Evolutionary conservation across 352 stramenopile species (phyloP).

Genomic region (Pythium guiyangense): DNA sequence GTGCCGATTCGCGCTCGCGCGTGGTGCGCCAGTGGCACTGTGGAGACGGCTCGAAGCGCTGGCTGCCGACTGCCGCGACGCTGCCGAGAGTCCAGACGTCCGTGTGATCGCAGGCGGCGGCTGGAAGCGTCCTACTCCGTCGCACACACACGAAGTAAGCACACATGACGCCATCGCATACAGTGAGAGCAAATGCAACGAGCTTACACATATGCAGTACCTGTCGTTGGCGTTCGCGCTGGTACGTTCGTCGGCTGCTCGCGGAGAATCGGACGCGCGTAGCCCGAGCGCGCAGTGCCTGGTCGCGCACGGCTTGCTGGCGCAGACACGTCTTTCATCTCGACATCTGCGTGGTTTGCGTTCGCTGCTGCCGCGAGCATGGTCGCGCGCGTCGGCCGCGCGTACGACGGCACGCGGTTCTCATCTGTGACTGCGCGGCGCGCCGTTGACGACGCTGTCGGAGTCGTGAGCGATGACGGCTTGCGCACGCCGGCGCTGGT

Average conservation of each 20-base stretch:
- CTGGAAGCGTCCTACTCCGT: constrained; percentile 10
- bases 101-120: neutral
- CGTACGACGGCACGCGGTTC: constrained; percentile 17
- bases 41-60: constrained; percentile 3
- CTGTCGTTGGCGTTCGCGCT: neutral
- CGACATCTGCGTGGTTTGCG: constrained; percentile 8
- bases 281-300: neutral
- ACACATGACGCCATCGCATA: neutral
- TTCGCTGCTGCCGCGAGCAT: neutral
- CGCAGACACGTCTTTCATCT: constrained; percentile 14
- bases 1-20: neutral
- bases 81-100: neutral
- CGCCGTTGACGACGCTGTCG: neutral
- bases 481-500: constrained; percentile 1
- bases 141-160: neutral
- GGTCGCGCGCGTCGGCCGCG: constrained; percentile 10
- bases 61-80: neutral
- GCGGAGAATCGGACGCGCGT: constrained; percentile 3
- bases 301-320: neutral
- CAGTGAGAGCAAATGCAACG: neutral
- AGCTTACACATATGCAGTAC: neutral
- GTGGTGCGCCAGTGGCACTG: neutral
- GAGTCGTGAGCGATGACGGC: neutral
- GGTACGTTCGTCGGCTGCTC: constrained; percentile 11
- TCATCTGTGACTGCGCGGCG: constrained; percentile 10